Conservation (phyloP, 306 rosid species). For the Ormosia semicastrata region DNA sequence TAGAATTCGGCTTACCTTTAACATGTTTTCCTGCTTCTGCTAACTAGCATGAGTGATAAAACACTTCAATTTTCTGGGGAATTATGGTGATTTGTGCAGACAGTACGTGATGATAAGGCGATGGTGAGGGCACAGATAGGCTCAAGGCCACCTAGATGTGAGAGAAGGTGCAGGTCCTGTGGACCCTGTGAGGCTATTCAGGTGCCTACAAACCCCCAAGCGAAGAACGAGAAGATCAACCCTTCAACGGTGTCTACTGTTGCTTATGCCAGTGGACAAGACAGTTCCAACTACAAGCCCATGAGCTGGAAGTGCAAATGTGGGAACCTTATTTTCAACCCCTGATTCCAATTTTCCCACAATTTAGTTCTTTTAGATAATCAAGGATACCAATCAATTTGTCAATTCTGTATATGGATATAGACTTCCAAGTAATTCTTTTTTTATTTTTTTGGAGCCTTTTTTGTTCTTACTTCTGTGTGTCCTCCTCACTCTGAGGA, state of each 20-base stretch:
- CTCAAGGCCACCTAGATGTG: constrained; percentile 92
- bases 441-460: not conserved
- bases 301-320: constrained; percentile 99
- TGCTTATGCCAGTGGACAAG: constrained; percentile 52
- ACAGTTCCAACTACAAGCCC: constrained; percentile 82
- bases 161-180: constrained; percentile 74
- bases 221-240: constrained; percentile 34
- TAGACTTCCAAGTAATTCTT: not conserved
- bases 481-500: not conserved
- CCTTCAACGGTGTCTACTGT: constrained; percentile 39
- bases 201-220: constrained; percentile 55
- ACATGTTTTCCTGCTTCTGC: not conserved
- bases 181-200: constrained; percentile 65
- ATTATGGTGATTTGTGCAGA: constrained; percentile 34
- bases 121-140: constrained; percentile 66
- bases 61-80: not conserved
- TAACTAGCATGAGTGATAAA: not conserved
- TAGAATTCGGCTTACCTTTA: constrained; percentile 10
- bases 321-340: constrained; percentile 77
- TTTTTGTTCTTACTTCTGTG: not conserved
- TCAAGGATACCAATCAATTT: constrained; percentile 19
- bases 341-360: constrained; percentile 35
- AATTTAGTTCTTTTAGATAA: not conserved
- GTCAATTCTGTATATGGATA: constrained; percentile 33
- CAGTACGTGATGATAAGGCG: constrained; percentile 43